Percentiles rank a stretch among this genome's conserved stretches.
These are phyloP conservation scores for Hydnum rufescens DNA, from an alignment of 768 basidiomycete genomes.

Conservation along the genomic window DNA sequence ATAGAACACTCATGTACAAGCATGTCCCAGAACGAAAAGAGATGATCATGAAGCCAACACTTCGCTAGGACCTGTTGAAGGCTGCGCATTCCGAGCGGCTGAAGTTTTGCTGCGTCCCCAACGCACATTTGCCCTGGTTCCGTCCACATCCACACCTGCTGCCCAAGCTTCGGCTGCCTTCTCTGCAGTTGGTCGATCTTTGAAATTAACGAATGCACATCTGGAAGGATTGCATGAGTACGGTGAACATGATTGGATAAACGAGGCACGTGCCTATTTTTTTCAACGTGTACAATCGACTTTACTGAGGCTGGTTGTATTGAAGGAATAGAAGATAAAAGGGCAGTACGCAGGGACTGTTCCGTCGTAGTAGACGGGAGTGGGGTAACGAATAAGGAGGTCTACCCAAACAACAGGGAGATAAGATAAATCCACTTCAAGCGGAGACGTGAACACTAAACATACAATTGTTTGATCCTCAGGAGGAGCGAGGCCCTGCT, in stretches of 20 bases:
- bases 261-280: slow-evolving; percentile 51
- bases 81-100: neutral
- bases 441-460: slow-evolving; percentile 12
- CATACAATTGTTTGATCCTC: slow-evolving; percentile 73
- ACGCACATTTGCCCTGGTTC: slow-evolving; percentile 48
- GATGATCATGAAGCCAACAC: neutral
- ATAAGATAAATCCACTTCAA: slow-evolving; percentile 2
- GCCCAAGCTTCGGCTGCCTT: slow-evolving; percentile 74
- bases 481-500: slow-evolving; percentile 69
- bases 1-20: neutral
- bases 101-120: slow-evolving; percentile 62
- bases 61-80: neutral
- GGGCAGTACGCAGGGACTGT: slow-evolving; percentile 48
- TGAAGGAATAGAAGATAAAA: slow-evolving; percentile 45
- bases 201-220: slow-evolving; percentile 94
- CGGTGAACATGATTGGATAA: too few relatives aligned
- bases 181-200: slow-evolving; percentile 64
- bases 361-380: slow-evolving; percentile 55
- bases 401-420: slow-evolving; percentile 25
- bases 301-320: slow-evolving; percentile 47
- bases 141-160: slow-evolving; percentile 76
- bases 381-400: slow-evolving; percentile 67
- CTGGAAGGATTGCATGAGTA: slow-evolving; percentile 19
- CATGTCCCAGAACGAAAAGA: neutral
- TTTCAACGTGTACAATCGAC: slow-evolving; percentile 70